Percentiles rank a stretch among this genome's conserved stretches.
Evolutionary conservation across 2,329 filamentous ascomycete genomes (phyloP).

Genomic region (Trichophyton mentagrophytes): DNA sequence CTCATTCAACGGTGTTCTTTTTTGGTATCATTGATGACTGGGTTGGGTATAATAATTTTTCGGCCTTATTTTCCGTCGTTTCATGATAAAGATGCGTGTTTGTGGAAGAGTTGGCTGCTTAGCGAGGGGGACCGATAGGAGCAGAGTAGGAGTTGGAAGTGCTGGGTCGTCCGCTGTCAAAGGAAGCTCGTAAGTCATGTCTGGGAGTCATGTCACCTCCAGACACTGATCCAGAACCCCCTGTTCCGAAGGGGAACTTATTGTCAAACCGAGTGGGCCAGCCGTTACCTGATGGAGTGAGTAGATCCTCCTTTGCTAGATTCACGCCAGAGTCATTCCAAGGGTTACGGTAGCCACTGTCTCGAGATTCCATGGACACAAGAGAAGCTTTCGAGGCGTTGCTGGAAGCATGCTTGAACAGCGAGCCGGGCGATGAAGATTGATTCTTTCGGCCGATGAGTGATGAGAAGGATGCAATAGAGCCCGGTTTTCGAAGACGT

Average conservation of each 20-base stretch:
- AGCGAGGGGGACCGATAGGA: conserved; percentile 82
- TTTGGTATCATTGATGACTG: neutral
- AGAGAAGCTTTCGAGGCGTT: conserved; percentile 91
- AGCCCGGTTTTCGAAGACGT: conserved; percentile 83
- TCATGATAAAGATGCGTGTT: neutral
- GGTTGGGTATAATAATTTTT: neutral
- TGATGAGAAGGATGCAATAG: conserved; percentile 89
- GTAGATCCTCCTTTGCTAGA: conserved; percentile 68
- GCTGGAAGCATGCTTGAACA: conserved; percentile 83
- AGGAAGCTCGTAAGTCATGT: conserved; percentile 70
- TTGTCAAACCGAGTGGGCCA: conserved; percentile 45
- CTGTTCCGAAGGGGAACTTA: conserved; percentile 50
- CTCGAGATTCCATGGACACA: conserved; percentile 88
- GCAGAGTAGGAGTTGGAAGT: conserved; percentile 97
- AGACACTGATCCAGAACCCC: conserved; percentile 16
- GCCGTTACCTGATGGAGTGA: conserved; percentile 41
- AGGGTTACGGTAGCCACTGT: conserved; percentile 89
- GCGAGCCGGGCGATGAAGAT: conserved; percentile 67
- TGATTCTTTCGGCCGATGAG: conserved; percentile 95
- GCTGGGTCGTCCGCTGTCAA: conserved; percentile 81
- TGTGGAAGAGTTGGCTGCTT: conserved; percentile 36
- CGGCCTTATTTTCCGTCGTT: neutral
- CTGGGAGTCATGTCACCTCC: conserved; percentile 73
- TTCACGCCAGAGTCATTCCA: conserved; percentile 98
- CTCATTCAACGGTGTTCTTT: neutral